Evolutionary conservation across 2,329 filamentous ascomycete species (phyloP).

Genomic region (Xylariaceae sp.): DNA sequence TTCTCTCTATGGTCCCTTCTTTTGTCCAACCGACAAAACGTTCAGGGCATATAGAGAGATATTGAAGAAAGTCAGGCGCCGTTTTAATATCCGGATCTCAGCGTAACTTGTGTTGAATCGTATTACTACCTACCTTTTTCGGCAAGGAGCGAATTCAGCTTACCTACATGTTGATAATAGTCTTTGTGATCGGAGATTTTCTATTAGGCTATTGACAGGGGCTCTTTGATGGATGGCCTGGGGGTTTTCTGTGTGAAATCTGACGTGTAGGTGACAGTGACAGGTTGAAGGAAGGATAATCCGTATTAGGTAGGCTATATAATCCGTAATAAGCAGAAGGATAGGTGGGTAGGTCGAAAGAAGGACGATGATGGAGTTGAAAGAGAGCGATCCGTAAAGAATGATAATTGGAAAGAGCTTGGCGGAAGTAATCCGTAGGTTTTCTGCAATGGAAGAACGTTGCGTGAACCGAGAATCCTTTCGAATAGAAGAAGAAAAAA

Average conservation of each 20-base stretch:
- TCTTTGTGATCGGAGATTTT: not conserved
- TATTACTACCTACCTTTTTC: not conserved
- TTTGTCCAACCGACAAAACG: not conserved
- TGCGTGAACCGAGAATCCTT: too few relatives aligned
- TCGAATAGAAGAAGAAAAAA: too few relatives aligned
- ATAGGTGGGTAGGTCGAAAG: not conserved
- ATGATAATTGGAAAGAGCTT: not conserved
- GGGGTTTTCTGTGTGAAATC: not conserved
- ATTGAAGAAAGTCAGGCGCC: not conserved
- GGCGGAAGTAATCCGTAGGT: too few relatives aligned
- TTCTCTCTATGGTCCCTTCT: not conserved
- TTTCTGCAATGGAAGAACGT: too few relatives aligned
- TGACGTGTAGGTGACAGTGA: not conserved
- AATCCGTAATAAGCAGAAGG: not conserved
- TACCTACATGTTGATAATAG: not conserved
- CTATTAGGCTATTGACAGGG: not conserved
- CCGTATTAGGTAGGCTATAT: not conserved
- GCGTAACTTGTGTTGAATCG: not conserved
- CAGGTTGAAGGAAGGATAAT: not conserved
- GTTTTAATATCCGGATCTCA: not conserved
- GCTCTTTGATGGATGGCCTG: not conserved
- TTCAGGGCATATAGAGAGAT: not conserved
- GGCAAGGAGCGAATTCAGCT: not conserved
- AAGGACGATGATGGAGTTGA: not conserved
- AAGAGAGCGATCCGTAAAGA: not conserved